Evolutionary conservation across 2,329 filamentous ascomycete genomes (phyloP).

Genomic region (Arthrobotrys sphaeroides): DNA sequence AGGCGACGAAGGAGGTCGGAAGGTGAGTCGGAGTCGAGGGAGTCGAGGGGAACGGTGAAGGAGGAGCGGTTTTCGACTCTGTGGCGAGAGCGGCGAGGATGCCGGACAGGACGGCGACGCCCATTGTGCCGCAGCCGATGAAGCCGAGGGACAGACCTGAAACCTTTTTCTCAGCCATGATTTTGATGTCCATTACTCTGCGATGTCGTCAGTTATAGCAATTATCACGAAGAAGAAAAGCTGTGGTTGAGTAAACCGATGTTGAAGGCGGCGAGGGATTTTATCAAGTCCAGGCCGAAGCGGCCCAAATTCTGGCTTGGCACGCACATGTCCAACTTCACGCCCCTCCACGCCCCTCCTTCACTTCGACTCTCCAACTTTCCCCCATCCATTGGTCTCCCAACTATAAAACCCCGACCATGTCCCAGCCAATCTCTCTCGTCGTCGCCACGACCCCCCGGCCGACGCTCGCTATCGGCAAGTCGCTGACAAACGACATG

Average conservation of each 20-base stretch:
- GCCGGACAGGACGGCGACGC: slow-evolving; percentile 82
- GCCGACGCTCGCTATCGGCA: slow-evolving; percentile 81
- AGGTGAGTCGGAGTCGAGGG: slow-evolving; percentile 66
- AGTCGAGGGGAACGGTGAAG: slow-evolving; percentile 60
- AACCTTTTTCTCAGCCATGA: slow-evolving; percentile 35
- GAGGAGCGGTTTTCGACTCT: slow-evolving; percentile 55
- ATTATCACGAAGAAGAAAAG: too few species aligned
- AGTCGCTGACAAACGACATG: slow-evolving; percentile 71
- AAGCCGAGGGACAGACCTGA: slow-evolving; percentile 74
- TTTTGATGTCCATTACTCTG: slow-evolving; percentile 26
- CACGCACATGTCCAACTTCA: slow-evolving; percentile 4
- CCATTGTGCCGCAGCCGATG: slow-evolving; percentile 86
- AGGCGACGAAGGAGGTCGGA: slow-evolving; percentile 81
- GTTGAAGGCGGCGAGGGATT: slow-evolving; percentile 7
- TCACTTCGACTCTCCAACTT: not conserved
- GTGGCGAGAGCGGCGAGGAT: slow-evolving; percentile 74
- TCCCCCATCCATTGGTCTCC: too few species aligned
- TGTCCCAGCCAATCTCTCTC: slow-evolving; percentile 75
- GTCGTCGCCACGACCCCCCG: slow-evolving; percentile 89
- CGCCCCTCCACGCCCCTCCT: not conserved
- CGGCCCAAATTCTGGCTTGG: slow-evolving; percentile 6
- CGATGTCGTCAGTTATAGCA: too few species aligned
- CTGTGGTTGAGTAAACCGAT: too few species aligned
- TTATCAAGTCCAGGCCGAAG: slow-evolving; percentile 4
- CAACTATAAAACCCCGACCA: slow-evolving; percentile 1